Percentiles rank a stretch among this genome's conserved stretches.
phyloP scores from a whole-genome alignment of 768 basidiomycete genomes.

The Termitomyces sp. region DNA sequence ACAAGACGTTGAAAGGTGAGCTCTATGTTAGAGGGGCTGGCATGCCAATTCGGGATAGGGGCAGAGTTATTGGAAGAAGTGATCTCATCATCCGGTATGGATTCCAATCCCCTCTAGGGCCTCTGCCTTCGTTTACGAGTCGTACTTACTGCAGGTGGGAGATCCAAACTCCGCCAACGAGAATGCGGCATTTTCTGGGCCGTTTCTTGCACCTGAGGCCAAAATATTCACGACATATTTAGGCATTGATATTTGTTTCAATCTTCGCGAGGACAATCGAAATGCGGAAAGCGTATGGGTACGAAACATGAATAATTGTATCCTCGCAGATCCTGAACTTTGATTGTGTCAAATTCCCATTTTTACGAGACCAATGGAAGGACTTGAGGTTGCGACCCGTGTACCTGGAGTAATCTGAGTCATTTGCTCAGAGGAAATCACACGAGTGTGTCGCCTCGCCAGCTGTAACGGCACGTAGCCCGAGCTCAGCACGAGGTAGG shows the following conservation, averaged over 20 bases:
- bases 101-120: slow-evolving; percentile 6
- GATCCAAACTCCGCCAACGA: slow-evolving; percentile 23
- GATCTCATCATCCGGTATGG: slow-evolving; percentile 60
- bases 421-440: too few relatives aligned
- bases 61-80: slow-evolving; percentile 48
- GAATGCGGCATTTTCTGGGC: slow-evolving; percentile 5
- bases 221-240: background rate
- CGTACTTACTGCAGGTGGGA: slow-evolving; percentile 29
- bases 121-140: background rate
- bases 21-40: slow-evolving; percentile 52
- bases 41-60: slow-evolving; percentile 60
- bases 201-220: slow-evolving; percentile 8
- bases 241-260: background rate
- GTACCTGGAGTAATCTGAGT: too few relatives aligned
- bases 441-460: too few relatives aligned
- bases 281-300: background rate
- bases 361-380: too few relatives aligned
- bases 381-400: too few relatives aligned
- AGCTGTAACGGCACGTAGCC: too few relatives aligned
- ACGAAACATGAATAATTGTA: too few relatives aligned
- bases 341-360: too few relatives aligned
- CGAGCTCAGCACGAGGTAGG: too few relatives aligned
- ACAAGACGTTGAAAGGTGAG: slow-evolving; percentile 44
- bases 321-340: too few relatives aligned
- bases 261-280: too few relatives aligned